Conservation (phyloP, 257 asterid species). For the Nicotiana tabacum region DNA sequence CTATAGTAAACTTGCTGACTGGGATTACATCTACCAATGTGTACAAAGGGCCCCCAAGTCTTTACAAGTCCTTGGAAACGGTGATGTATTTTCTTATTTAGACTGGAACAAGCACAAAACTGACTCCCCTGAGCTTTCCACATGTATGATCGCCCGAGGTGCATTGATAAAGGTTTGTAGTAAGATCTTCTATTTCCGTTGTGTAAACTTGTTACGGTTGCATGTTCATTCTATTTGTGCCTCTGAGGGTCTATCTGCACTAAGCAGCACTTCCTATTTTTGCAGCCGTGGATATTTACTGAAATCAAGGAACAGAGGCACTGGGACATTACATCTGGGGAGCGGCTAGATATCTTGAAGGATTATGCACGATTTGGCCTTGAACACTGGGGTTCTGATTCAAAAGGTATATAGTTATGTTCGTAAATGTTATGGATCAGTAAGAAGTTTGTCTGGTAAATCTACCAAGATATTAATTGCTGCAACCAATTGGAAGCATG, state of each 20-base stretch:
- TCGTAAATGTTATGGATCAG: background rate
- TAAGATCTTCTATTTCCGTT: constrained; percentile 3
- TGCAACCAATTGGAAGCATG: background rate
- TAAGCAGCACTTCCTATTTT: constrained; percentile 13
- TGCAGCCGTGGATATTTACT: constrained; percentile 96
- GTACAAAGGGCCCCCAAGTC: constrained; percentile 56
- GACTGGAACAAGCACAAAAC: constrained; percentile 81
- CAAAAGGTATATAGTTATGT: constrained; percentile 52
- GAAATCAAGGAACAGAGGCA: constrained; percentile 98
- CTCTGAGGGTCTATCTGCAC: constrained; percentile 1
- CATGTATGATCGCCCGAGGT: constrained; percentile 95
- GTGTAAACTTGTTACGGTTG: background rate
- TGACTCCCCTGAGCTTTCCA: constrained; percentile 78
- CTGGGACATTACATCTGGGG: constrained; percentile 92
- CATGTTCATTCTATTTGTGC: background rate
- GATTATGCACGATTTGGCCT: constrained; percentile 82
- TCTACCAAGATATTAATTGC: background rate
- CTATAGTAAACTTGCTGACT: constrained; percentile 87
- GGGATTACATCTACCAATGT: constrained; percentile 78
- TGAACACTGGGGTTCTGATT: constrained; percentile 97
- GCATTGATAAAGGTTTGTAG: constrained; percentile 74
- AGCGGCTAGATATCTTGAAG: constrained; percentile 70
- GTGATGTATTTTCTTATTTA: constrained; percentile 76
- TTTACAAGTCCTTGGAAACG: constrained; percentile 87
- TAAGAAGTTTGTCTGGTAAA: background rate